Percentiles rank a stretch among this genome's conserved stretches.
These are phyloP conservation scores for Neofusicoccum ribis DNA, from an alignment of 2,329 filamentous ascomycete genomes.

Conservation along the genomic window DNA sequence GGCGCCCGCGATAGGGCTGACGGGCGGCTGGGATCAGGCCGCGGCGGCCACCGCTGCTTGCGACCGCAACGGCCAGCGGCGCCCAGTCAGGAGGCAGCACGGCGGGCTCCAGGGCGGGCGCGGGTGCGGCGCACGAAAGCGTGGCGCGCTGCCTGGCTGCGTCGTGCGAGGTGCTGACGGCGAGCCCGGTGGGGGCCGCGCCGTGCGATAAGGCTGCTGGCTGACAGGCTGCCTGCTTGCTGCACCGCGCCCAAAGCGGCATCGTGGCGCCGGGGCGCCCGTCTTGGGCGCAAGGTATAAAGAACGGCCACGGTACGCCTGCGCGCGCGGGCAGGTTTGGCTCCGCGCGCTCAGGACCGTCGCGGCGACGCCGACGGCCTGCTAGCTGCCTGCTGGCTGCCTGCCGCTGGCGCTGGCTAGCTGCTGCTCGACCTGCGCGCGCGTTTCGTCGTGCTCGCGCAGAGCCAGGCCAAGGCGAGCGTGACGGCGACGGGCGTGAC, in stretches of 20 bases:
- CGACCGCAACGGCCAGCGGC: not conserved
- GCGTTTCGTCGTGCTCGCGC: too few relatives aligned
- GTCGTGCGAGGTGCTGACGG: not conserved
- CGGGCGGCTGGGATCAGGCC: not conserved
- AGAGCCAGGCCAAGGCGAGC: too few relatives aligned
- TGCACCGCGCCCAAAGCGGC: not conserved
- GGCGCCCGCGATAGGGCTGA: conserved; percentile 10
- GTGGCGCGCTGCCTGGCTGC: not conserved
- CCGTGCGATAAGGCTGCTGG: too few relatives aligned
- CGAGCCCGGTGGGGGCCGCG: conserved; percentile 1
- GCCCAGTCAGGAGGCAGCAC: not conserved
- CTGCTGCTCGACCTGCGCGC: too few relatives aligned
- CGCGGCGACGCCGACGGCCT: too few relatives aligned
- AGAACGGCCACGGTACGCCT: not conserved
- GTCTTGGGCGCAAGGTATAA: not conserved
- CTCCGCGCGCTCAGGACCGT: too few relatives aligned
- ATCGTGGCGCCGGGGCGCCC: not conserved
- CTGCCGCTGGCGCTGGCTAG: too few relatives aligned
- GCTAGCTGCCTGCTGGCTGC: too few relatives aligned
- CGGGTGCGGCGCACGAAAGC: not conserved
- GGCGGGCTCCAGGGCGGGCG: not conserved
- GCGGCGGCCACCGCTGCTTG: not conserved
- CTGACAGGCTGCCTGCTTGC: not conserved
- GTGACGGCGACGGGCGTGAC: too few relatives aligned
- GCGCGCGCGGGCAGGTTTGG: not conserved